Conservation (phyloP, 805 yeast species). For the Zygotorulaspora chibaensis region DNA sequence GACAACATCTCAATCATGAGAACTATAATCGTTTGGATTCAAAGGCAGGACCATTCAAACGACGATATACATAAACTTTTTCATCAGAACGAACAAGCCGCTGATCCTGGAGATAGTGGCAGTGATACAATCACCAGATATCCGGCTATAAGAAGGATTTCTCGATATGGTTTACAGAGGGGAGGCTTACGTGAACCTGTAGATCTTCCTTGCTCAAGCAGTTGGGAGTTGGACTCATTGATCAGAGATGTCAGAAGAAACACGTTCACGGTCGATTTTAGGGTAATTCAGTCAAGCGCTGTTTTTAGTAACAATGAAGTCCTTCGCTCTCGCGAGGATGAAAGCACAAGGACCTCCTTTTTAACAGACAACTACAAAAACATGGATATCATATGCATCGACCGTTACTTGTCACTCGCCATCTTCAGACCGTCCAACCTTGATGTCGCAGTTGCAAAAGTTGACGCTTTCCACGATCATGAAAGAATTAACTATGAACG, state of each 20-base stretch:
- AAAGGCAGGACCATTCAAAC: conserved; percentile 17
- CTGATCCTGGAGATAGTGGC: background rate
- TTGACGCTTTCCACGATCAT: conserved; percentile 17
- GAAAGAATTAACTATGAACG: background rate
- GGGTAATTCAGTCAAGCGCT: conserved; percentile 14
- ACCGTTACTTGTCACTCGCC: conserved; percentile 16
- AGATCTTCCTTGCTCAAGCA: conserved; percentile 11
- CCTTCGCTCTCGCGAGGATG: conserved; percentile 6
- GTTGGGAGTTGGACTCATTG: conserved; percentile 18
- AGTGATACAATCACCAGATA: conserved; percentile 1
- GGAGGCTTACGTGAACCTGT: conserved; percentile 11
- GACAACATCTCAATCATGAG: conserved; percentile 18
- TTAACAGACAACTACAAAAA: conserved; percentile 24
- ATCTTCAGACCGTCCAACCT: conserved; percentile 25
- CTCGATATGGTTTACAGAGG: conserved; percentile 10
- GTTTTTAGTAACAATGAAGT: conserved; percentile 6
- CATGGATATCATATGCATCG: conserved; percentile 26
- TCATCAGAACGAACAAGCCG: conserved; percentile 4
- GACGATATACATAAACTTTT: conserved; percentile 17
- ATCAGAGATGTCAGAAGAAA: conserved; percentile 19
- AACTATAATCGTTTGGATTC: conserved; percentile 25
- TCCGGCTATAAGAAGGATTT: conserved; percentile 7
- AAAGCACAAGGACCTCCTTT: conserved; percentile 19
- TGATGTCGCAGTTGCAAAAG: conserved; percentile 18
- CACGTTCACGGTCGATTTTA: conserved; percentile 22